These are phyloP conservation scores for Lachnellula cervina DNA, from an alignment of 2,329 filamentous ascomycete genomes.

Conservation along the genomic window DNA sequence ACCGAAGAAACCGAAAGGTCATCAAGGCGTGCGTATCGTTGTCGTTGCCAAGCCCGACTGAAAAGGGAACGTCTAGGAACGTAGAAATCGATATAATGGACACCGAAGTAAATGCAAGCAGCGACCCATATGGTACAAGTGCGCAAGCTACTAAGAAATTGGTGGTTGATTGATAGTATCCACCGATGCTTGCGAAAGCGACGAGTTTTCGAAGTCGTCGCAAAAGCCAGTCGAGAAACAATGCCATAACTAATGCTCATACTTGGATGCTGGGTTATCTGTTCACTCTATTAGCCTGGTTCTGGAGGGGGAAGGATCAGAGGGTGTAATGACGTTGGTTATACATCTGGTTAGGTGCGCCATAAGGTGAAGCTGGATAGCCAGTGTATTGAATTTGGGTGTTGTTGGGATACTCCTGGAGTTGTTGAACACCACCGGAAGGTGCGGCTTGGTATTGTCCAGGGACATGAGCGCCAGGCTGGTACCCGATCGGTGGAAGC, in stretches of 20 bases:
- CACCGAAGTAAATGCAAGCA: slow-evolving; percentile 29
- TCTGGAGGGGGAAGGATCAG: slow-evolving; percentile 6
- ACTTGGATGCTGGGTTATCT: slow-evolving; percentile 32
- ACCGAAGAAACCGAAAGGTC: slow-evolving; percentile 23
- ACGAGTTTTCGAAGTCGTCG: slow-evolving; percentile 10
- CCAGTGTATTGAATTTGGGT: slow-evolving; percentile 40
- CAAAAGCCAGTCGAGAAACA: slow-evolving; percentile 7
- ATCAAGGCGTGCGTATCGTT: slow-evolving; percentile 31
- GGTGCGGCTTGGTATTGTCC: slow-evolving; percentile 60
- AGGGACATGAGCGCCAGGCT: slow-evolving; percentile 50
- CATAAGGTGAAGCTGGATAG: slow-evolving; percentile 57
- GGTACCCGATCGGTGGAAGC: slow-evolving; percentile 71
- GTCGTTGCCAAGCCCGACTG: slow-evolving; percentile 27
- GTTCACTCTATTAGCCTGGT: slow-evolving; percentile 20
- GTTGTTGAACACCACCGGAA: slow-evolving; percentile 49
- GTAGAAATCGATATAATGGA: slow-evolving; percentile 23
- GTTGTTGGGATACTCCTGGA: slow-evolving; percentile 51
- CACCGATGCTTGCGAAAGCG: slow-evolving; percentile 11
- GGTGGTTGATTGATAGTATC: slow-evolving; percentile 18
- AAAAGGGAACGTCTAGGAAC: slow-evolving; percentile 26
- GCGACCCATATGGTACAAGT: slow-evolving; percentile 34
- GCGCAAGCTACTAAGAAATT: slow-evolving; percentile 21
- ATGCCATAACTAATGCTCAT: slow-evolving; percentile 28
- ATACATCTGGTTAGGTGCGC: slow-evolving; percentile 49
- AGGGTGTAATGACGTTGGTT: slow-evolving; percentile 47